Conservation (phyloP, 2,329 filamentous ascomycete species). For the Aspergillus unguis region DNA sequence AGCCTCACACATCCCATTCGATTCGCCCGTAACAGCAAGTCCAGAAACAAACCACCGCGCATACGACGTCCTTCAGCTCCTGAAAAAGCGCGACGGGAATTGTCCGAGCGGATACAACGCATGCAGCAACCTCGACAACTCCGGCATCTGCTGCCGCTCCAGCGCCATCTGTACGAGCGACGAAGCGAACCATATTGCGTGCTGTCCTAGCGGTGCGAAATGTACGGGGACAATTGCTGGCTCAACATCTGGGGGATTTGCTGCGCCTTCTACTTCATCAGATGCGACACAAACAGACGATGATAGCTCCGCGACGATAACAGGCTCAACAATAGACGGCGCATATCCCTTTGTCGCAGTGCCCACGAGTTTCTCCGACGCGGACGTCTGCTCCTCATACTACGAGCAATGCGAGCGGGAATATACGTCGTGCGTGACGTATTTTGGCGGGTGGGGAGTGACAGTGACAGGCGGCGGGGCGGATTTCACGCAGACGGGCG, state of each 20-base stretch:
- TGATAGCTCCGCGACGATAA: constrained; percentile 20
- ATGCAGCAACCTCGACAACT: constrained; percentile 52
- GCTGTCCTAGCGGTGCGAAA: constrained; percentile 56
- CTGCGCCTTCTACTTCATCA: constrained; percentile 34
- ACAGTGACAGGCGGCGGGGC: constrained; percentile 50
- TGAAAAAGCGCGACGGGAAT: constrained; percentile 33
- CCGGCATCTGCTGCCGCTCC: constrained; percentile 55
- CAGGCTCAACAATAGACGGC: constrained; percentile 46
- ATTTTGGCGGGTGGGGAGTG: constrained; percentile 50
- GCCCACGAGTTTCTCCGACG: constrained; percentile 52
- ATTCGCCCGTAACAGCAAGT: constrained; percentile 21
- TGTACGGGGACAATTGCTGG: constrained; percentile 56
- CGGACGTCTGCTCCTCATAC: constrained; percentile 52
- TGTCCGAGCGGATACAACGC: constrained; percentile 54
- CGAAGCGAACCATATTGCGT: constrained; percentile 56
- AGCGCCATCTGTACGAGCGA: constrained; percentile 56
- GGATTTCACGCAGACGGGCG: constrained; percentile 48
- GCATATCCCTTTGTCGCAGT: constrained; percentile 53
- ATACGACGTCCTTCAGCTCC: constrained; percentile 30
- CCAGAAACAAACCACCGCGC: constrained; percentile 23
- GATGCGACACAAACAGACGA: constrained; percentile 25
- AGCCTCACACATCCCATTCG: constrained; percentile 31
- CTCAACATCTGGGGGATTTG: constrained; percentile 27
- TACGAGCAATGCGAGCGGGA: constrained; percentile 53
- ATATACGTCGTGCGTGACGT: constrained; percentile 42